A percentile compares a stretch with the other conserved stretches of the same genome.
Evolutionary conservation across 306 rosid species (phyloP).

Genomic region (Rosa lucieae): DNA sequence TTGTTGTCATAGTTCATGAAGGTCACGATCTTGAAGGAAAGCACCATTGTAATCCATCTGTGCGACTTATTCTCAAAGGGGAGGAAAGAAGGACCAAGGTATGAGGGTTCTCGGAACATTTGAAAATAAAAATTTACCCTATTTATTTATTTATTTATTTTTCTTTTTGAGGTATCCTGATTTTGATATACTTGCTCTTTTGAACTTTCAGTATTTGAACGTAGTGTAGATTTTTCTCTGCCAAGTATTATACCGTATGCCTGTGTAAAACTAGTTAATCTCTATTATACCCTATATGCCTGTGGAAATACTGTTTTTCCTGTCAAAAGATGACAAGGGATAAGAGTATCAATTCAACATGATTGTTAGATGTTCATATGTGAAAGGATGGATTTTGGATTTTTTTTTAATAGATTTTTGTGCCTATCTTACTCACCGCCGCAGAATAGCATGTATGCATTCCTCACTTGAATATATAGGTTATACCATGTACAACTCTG

Average conservation of each 20-base stretch:
- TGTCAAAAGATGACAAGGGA: background rate
- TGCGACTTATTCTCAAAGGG: constrained; percentile 63
- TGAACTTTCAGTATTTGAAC: background rate
- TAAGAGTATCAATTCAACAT: too few species aligned
- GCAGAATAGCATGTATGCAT: background rate
- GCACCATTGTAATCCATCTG: constrained; percentile 80
- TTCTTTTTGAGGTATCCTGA: background rate
- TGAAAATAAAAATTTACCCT: background rate
- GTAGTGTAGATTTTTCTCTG: background rate
- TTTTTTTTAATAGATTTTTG: background rate
- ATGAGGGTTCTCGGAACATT: constrained; percentile 2
- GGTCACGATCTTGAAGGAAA: constrained; percentile 89
- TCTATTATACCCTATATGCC: background rate
- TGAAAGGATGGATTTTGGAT: too few species aligned
- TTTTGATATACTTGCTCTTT: background rate
- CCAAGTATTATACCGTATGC: background rate
- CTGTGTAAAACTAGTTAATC: background rate
- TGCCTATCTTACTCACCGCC: background rate
- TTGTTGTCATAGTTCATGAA: constrained; percentile 69
- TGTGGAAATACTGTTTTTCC: background rate
- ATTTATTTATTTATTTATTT: background rate
- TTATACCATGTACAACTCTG: background rate
- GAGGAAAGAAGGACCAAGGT: constrained; percentile 89
- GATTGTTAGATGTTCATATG: too few species aligned
- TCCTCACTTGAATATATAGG: background rate